phyloP scores from a whole-genome alignment of 306 rosid species.

The Quercus dentata region DNA sequence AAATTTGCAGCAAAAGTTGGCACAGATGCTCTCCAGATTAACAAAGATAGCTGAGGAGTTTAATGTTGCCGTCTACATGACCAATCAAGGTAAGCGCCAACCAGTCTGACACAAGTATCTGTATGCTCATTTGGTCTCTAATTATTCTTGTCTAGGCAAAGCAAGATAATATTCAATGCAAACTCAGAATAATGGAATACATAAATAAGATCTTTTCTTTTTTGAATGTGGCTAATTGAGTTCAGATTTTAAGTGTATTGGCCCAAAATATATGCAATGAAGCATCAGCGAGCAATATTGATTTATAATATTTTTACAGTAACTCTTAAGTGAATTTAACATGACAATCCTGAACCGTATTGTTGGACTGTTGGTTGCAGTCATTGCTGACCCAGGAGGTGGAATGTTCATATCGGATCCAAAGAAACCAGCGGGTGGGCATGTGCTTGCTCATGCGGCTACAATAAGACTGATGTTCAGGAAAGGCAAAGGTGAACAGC shows the following conservation, averaged over 20 bases:
- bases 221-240: background rate
- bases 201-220: background rate
- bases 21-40: slow-evolving; percentile 90
- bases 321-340: background rate
- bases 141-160: background rate
- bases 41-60: slow-evolving; percentile 91
- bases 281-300: background rate
- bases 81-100: slow-evolving; percentile 70
- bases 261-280: background rate
- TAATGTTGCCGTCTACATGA: slow-evolving; percentile 91
- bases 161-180: background rate
- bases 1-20: slow-evolving; percentile 81
- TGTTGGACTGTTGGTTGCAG: slow-evolving; percentile 49
- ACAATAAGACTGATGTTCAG: slow-evolving; percentile 89
- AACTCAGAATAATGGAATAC: background rate
- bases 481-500: slow-evolving; percentile 97
- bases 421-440: slow-evolving; percentile 96
- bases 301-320: background rate
- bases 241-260: background rate
- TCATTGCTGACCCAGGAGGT: slow-evolving; percentile 92
- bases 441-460: slow-evolving; percentile 94
- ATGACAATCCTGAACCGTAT: slow-evolving; percentile 3
- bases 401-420: slow-evolving; percentile 92
- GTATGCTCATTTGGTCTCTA: background rate
- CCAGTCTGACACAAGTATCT: background rate